Percentiles rank a stretch among this genome's conserved stretches.
Evolutionary conservation across 495 filamentous ascomycete species (phyloP).

Genomic region (Geoglossum glabrum): DNA sequence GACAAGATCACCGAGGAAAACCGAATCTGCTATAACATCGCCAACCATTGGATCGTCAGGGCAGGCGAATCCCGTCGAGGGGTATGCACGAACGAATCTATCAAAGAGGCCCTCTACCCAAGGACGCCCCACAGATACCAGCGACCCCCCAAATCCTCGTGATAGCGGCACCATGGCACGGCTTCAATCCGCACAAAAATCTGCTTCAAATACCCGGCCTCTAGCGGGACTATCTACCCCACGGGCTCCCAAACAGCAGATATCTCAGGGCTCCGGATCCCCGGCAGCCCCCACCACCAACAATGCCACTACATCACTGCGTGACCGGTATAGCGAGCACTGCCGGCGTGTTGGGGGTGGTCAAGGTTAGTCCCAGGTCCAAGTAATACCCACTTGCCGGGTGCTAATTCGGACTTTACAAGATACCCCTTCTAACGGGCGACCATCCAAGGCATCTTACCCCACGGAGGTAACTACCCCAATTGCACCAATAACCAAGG

Average conservation of each 20-base stretch:
- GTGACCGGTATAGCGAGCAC: background rate
- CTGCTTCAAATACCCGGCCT: conserved; percentile 30
- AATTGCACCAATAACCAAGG: conserved; percentile 9
- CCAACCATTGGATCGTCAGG: background rate
- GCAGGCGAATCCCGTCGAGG: background rate
- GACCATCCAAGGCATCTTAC: background rate
- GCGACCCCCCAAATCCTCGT: conserved; percentile 13
- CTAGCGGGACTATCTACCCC: conserved; percentile 18
- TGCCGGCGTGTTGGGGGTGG: background rate
- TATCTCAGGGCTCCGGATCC: background rate
- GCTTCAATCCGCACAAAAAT: conserved; percentile 30
- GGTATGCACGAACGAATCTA: background rate
- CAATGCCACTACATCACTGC: background rate
- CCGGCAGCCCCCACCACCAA: conserved; percentile 1
- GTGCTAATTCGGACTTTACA: background rate
- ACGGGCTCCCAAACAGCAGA: conserved; percentile 6
- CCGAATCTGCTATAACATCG: background rate
- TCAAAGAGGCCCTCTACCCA: background rate
- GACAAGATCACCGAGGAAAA: background rate
- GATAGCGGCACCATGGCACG: conserved; percentile 32
- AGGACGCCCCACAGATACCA: background rate
- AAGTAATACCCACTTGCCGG: background rate
- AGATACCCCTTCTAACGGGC: background rate
- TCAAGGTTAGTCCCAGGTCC: background rate
- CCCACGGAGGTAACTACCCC: conserved; percentile 9